These are phyloP conservation scores for Aspergillus cejpii DNA, from an alignment of 2,329 filamentous ascomycete genomes.

Conservation along the genomic window DNA sequence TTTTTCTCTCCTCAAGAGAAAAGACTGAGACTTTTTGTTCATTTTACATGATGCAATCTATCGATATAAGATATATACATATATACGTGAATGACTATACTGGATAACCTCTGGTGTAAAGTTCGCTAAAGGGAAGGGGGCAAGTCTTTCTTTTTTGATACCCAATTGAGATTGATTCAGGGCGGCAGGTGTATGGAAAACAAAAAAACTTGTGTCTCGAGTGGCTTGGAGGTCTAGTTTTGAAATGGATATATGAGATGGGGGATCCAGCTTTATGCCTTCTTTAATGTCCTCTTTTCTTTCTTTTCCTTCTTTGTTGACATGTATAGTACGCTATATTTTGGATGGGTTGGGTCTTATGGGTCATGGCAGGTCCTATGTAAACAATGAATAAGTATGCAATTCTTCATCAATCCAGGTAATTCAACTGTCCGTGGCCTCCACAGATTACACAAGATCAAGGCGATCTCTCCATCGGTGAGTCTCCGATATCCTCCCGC, in stretches of 20 bases:
- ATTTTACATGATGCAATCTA: background rate
- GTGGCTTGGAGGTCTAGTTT: background rate
- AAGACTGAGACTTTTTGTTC: background rate
- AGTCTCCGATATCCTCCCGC: constrained; percentile 10
- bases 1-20: background rate
- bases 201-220: background rate
- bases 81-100: background rate
- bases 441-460: background rate
- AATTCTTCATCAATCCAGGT: background rate
- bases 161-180: background rate
- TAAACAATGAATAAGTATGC: background rate
- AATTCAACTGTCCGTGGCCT: too few relatives aligned
- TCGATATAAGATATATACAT: background rate
- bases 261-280: background rate
- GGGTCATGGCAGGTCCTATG: background rate
- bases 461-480: constrained; percentile 2
- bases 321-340: background rate
- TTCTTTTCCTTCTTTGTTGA: background rate
- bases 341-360: background rate
- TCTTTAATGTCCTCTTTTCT: background rate
- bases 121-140: background rate
- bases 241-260: background rate
- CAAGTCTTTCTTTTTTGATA: background rate
- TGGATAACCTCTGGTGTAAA: background rate
- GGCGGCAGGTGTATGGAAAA: background rate